Base-by-base conservation (phyloP, 177 flowering plant genomes). In the Vitis hybrid region DNA sequence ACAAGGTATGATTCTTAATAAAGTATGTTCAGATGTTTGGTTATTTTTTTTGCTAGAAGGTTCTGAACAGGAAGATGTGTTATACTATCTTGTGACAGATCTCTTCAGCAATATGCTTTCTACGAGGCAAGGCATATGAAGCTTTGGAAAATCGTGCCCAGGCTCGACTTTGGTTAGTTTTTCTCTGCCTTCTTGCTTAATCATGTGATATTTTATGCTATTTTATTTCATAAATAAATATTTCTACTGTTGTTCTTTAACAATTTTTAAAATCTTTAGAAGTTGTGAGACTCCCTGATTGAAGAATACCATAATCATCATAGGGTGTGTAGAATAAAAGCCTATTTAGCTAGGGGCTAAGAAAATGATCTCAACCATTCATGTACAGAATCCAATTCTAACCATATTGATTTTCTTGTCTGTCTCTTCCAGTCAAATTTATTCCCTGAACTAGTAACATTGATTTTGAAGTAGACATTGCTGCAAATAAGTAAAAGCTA, bases 131-230 rank as follows among this genome's bases (percentile, higher is more conserved):
- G 82, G 97, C 98, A 67, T 91, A 82, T 80, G 95, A 89, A 82
- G 99, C 98, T 72, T 71, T 91, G 80, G 97, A 96, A 82, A 96
- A 96, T 74, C 97, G 94, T 77, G 80, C 87, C 48, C 93, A 89
- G 77, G 98, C 98, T 57, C 91, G 90, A 52, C 82, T 71, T 51
- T 96, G 99, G 99, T 95, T 68, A 70, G 91, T 69, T 73, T 26
- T 52, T 57, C 60, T 0, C 51, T 19, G 72, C 30, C 50, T 48
- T 65, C 15, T 26, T 56, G 58, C 40, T 13, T 65, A 21, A 8
- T 10, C 18, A 48, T 10, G n/a, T 18, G 9, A 45, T 10, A 15
- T 21, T 64, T 13, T 17, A 10, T 18, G 51, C 21, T 21, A 13
- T 32, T 10, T 10, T 67, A 14, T 57, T 21, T 32, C 11, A 52